Evolutionary conservation across 1,284 basidiomycete genomes (phyloP), one percentile per base, ranked within the genome.

Genomic region (Cryptococcus deneoformans): DNA sequence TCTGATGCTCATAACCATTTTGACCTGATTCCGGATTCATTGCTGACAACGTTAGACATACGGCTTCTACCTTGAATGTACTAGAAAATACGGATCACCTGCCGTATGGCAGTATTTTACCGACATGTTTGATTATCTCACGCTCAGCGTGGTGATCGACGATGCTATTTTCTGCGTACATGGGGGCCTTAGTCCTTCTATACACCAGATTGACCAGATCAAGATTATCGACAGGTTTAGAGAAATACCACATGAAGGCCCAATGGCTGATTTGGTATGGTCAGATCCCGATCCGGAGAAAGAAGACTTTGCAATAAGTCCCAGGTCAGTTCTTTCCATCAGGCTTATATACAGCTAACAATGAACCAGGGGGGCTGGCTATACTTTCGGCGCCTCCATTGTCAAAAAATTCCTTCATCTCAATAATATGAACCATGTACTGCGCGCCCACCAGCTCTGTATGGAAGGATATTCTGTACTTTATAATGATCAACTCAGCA

Each of bases 221-320:
- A 99, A 98, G 79, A 91, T 99, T 50, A 92, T 99, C 51, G 96
- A 99, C 81, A 87, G 96, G 52, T 99, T 99, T 82, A 84, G 95
- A 83, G 96, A 99, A 81, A 98, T 99, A 60, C 96, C 96, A 45
- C 96, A 99, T 72, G 96, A 99, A 79, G 96, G 96, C 1, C 95
- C 96, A 5, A 99, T 99, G 93, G 95, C 95, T n/a, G 96, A 99
- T 82, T 83, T 99, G 29, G 96, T 99, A 2, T 99, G 96, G 96
- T 97, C 93, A 46, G 96, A 99, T 82, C 96, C 96, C 37, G 96
- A 99, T 80, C 87, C 92, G 46, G 95, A 98, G 77, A 98, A 98
- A 77, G 95, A 98, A 76, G 96, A 99, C 72, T 99, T 98, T 76
- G 95, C 95, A 44, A 98, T 99, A 77, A 96, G 92, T 57, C 95